Conservation (phyloP, 2,329 filamentous ascomycete species). For the Epichloe coenophiala region DNA sequence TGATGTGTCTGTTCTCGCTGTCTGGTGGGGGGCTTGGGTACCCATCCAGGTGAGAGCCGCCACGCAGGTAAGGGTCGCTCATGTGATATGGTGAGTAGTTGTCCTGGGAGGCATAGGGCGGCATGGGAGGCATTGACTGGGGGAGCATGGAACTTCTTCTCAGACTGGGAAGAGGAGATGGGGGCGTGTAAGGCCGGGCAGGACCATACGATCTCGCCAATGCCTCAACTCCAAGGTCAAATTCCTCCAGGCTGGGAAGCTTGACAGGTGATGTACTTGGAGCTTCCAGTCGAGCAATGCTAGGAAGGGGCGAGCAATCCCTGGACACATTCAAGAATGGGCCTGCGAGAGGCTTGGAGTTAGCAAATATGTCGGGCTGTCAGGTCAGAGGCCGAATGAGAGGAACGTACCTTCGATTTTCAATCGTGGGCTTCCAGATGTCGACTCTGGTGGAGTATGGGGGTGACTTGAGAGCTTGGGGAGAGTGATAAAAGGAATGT, state of each 20-base stretch:
- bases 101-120: slow-evolving; percentile 11
- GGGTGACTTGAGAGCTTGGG: slow-evolving; percentile 10
- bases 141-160: slow-evolving; percentile 11
- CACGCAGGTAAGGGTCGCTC: slow-evolving; percentile 13
- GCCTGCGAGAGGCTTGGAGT: slow-evolving; percentile 5
- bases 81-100: slow-evolving; percentile 11
- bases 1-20: slow-evolving; percentile 25
- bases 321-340: slow-evolving; percentile 10
- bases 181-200: slow-evolving; percentile 13
- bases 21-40: slow-evolving; percentile 25
- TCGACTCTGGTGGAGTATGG: slow-evolving; percentile 18
- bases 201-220: slow-evolving; percentile 19
- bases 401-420: slow-evolving; percentile 18
- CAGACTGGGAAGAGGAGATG: slow-evolving; percentile 16
- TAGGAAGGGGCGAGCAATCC: slow-evolving; percentile 16
- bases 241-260: slow-evolving; percentile 24
- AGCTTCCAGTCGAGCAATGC: slow-evolving; percentile 8
- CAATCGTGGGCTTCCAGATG: slow-evolving; percentile 21
- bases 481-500: slow-evolving; percentile 10
- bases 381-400: neutral
- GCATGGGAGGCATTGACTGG: slow-evolving; percentile 12
- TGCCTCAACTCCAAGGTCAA: slow-evolving; percentile 25
- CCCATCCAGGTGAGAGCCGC: slow-evolving; percentile 12
- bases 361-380: slow-evolving; percentile 1
- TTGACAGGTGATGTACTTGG: slow-evolving; percentile 10